Evolutionary conservation across 1,284 basidiomycete species (phyloP), one percentile per base, ranked within the genome.

Genomic region (Lignosus rhinocerotis): DNA sequence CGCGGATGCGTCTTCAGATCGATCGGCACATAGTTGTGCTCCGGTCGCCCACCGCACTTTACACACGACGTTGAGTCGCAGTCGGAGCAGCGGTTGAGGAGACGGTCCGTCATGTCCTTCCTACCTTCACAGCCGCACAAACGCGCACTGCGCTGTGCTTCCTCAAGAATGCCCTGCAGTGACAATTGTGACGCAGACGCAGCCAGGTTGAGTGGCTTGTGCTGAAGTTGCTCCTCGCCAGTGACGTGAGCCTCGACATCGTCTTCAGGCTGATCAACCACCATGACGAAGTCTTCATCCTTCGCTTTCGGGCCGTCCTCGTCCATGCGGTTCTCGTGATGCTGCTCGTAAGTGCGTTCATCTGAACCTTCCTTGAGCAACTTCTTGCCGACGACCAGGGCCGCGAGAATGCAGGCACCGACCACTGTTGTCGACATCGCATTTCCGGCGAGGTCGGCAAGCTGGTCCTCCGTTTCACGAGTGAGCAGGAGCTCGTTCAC

Each of bases 351-450:
- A 1, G 81, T 86, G 58, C 82, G 73, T 14, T 70, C 76, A 65
- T 90, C 86, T 44, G 84, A 73, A 1, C 90, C 90, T 1, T 75
- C 73, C 63, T 86, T 87, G 34, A 94, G 75, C 31, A 90, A 80
- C 44, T 83, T 80, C 68, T 80, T 81, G 6, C 86, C 85, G 1
- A 88, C 74, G 11, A 89, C 81, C 44, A 98, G 77, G 0, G 94
- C 93, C 10, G 92, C 86, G 41, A 97, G 76, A 66, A 98, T 93
- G 64, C 93, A 90, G 1, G 93, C 85, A 1, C 96, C 95, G 19
- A 98, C 95, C 12, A 98, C 95, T 0, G 95, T 98, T 0, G 95
- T 93, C 0, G 94, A 92, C 95, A 98, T 98, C 52, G 95, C 96
- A 67, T 98, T 98, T 1, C 95, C 95, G 11, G 95, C 96, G 9